Base-by-base conservation (phyloP, 176 grass and related monocot species). In the barley (Hordeum vulgare) region DNA sequence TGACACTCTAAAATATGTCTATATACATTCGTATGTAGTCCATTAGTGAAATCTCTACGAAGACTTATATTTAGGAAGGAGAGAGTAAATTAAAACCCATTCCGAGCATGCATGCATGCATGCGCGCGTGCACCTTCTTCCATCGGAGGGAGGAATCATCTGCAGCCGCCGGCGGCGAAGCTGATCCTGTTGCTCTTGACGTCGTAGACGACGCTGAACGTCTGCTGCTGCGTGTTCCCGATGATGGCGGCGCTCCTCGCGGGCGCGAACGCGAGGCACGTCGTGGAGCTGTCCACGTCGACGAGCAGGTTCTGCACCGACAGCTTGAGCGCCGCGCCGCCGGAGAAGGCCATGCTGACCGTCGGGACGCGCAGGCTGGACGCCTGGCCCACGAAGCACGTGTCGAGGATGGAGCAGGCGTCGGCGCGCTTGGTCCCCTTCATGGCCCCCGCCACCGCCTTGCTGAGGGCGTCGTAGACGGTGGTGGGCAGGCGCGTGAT, bases 161-260 rank as follows among this genome's bases (percentile, higher is more conserved):
- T 84, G 84, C 92, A 94, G 13, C 89, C 90, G 24, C 51, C 90
- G 34, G 87, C 80, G 20, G 92, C 92, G 84, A 94, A 94, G 3
- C 92, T 90, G 49, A 94, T 89, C 85, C 33, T 92, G 72, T 57
- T 83, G 34, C 14, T 87, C 51, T 66, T 91, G 59, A 94, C 92
- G 82, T 94, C 92, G 87, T 90, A 94, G 62, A 94, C 92, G 65
- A 94, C 87, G 64, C 86, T 92, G 90, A 90, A 92, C 11, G 90
- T 83, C 87, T 94, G 87, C 85, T 94, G 92, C 87, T 92, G 92
- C 71, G 82, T 92, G 90, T 94, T 94, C 12, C 92, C 92, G 78
- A 94, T 87, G 90, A 94, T 94, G 80, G 90, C 87, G 37, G 83
- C 84, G 83, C 90, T 92, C 17, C 61, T 78, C 0, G 87, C 77